Evolutionary conservation across 306 rosid species (phyloP), one percentile per base, ranked within the genome.

Genomic region (Cicer chorassanicum): DNA sequence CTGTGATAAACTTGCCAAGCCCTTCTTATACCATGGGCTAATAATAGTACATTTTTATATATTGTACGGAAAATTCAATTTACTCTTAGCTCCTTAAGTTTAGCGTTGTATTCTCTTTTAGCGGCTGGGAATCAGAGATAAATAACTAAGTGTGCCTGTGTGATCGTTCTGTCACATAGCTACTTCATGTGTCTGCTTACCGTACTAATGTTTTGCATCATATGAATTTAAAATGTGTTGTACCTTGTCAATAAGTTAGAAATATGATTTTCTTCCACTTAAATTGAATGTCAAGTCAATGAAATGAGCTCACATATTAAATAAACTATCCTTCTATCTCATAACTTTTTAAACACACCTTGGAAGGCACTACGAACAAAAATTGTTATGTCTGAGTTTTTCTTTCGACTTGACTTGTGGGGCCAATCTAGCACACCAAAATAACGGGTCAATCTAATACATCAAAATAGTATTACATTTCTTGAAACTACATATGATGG

Each of bases 11-110:
- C 87, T 86, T 91, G 82, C 97, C 97, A 55, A 83, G 88, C 57
- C 95, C 97, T 82, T 88, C 97, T 77, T 94, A 94, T 88, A 87
- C 91, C 77, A 94, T 92, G 96, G 99, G 99, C 68, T 94, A 87
- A 83, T 77, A 14, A 10, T 85, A 73, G 77, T 49, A 40, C 42
- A 56, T 53, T 29, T n/a, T 24, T 11, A 24, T 24, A 55, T 45
- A 45, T 39, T 13, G 9, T 45, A 59, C 21, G 36, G 15, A 2
- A 48, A 49, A 15, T 21, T 8, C 48, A 41, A 48, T 71, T 66
- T 62, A 51, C 36, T 43, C 16, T 21, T 2, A n/a, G 36, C 69
- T 41, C 24, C 59, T 43, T 60, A 14, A 77, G 49, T 55, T 51
- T 44, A 40, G 78, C 44, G 21, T 19, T 48, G 70, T 29, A 10